Evolutionary conservation across 2,329 filamentous ascomycete species (phyloP).

Genomic region (Cladosporium sp.): DNA sequence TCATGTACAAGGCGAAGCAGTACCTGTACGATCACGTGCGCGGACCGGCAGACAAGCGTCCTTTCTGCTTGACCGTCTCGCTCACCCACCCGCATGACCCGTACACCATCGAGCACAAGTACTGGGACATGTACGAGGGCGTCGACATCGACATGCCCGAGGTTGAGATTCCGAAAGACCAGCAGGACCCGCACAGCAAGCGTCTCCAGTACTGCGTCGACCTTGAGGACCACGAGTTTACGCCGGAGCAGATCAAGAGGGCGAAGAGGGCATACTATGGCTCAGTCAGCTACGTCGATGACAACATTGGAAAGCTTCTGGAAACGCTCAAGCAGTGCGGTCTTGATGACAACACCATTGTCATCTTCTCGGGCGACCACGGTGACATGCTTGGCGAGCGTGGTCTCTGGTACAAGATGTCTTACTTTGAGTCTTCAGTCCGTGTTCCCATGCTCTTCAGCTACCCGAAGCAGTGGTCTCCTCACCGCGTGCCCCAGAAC

Average conservation of each 20-base stretch:
- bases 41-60: conserved; percentile 66
- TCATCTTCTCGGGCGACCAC: conserved; percentile 91
- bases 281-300: conserved; percentile 89
- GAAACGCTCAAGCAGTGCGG: conserved; percentile 73
- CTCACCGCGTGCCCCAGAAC: conserved; percentile 74
- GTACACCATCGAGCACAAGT: conserved; percentile 89
- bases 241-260: conserved; percentile 78
- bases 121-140: conserved; percentile 87
- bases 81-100: conserved; percentile 94
- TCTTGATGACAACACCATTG: conserved; percentile 78
- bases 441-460: conserved; percentile 84
- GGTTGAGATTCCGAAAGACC: conserved; percentile 70
- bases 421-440: conserved; percentile 87
- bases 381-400: conserved; percentile 95
- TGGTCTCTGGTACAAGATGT: conserved; percentile 97
- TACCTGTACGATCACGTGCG: conserved; percentile 89
- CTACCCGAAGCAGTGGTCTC: conserved; percentile 69
- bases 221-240: conserved; percentile 77
- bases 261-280: conserved; percentile 89
- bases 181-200: conserved; percentile 83
- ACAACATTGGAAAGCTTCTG: conserved; percentile 81
- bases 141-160: conserved; percentile 83
- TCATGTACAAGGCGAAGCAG: conserved; percentile 86
- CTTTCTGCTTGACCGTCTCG: conserved; percentile 86
- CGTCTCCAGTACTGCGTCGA: conserved; percentile 83